Conservation (phyloP, 2,329 filamentous ascomycete genomes). For the Neonectria sp. region DNA sequence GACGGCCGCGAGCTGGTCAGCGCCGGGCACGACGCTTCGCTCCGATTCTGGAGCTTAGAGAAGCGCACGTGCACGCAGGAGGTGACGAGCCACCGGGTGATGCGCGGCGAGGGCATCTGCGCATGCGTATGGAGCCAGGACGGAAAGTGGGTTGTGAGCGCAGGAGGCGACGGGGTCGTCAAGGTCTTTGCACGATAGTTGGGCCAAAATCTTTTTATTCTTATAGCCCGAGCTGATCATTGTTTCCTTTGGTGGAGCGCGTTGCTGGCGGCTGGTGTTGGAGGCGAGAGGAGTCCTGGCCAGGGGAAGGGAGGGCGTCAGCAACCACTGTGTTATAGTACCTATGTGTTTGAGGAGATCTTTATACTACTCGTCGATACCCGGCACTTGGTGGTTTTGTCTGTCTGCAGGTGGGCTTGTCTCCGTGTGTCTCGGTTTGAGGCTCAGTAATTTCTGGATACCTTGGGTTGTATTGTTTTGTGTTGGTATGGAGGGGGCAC, state of each 20-base stretch:
- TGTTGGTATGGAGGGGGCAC: too few relatives aligned
- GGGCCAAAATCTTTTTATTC: constrained; percentile 12
- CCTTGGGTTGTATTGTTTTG: neutral
- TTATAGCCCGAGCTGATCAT: neutral
- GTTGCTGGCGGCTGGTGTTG: constrained; percentile 22
- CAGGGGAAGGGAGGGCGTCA: constrained; percentile 9
- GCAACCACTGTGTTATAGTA: constrained; percentile 39
- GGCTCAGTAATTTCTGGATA: constrained; percentile 23
- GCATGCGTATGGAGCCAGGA: constrained; percentile 96
- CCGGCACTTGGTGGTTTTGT: constrained; percentile 47
- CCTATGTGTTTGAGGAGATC: constrained; percentile 34
- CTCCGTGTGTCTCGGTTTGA: constrained; percentile 21
- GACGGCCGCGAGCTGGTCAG: constrained; percentile 96
- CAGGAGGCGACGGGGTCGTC: constrained; percentile 94
- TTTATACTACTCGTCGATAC: constrained; percentile 53
- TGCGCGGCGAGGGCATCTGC: constrained; percentile 97
- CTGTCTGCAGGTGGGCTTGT: constrained; percentile 22
- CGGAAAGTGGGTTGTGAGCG: constrained; percentile 93
- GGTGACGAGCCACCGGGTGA: constrained; percentile 91
- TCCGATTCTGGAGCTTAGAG: constrained; percentile 97
- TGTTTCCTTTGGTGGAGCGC: constrained; percentile 28
- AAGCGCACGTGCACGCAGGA: constrained; percentile 97
- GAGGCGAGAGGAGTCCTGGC: neutral
- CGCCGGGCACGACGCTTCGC: constrained; percentile 93
- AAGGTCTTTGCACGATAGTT: constrained; percentile 83